Evolutionary conservation across 495 filamentous ascomycete genomes (phyloP).

Genomic region (Trichoderma asperelloides): DNA sequence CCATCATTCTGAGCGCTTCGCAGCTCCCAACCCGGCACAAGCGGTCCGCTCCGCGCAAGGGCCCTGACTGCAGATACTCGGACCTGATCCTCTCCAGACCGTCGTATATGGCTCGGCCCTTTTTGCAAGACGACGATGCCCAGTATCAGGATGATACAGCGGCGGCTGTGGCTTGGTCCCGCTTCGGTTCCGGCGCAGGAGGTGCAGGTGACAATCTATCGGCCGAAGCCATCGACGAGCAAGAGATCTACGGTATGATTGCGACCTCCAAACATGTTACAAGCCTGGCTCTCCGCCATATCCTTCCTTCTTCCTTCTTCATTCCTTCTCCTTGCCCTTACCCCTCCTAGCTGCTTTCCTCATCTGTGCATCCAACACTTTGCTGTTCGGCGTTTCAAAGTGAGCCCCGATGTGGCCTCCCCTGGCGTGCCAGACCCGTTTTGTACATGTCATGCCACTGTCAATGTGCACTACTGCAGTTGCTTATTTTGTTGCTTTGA

Average conservation of each 20-base stretch:
- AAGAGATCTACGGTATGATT: slow-evolving; percentile 86
- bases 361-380: background rate
- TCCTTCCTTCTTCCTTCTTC: background rate
- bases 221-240: slow-evolving; percentile 83
- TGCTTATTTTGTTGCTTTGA: background rate
- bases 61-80: slow-evolving; percentile 27
- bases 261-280: background rate
- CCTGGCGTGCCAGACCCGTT: background rate
- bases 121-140: slow-evolving; percentile 12
- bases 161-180: background rate
- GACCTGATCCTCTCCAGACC: slow-evolving; percentile 23
- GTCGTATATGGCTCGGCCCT: slow-evolving; percentile 20
- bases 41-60: slow-evolving; percentile 22
- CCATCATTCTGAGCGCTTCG: slow-evolving; percentile 80
- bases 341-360: background rate
- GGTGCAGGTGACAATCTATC: slow-evolving; percentile 43
- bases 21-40: slow-evolving; percentile 71
- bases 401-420: background rate
- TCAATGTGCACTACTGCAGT: background rate
- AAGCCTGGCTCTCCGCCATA: background rate
- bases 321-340: background rate
- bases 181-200: slow-evolving; percentile 3
- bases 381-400: background rate
- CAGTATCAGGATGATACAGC: slow-evolving; percentile 29
- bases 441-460: background rate